These are phyloP conservation scores for Aurinia saxatilis DNA, from an alignment of 345 rosid genomes.

Conservation along the genomic window DNA sequence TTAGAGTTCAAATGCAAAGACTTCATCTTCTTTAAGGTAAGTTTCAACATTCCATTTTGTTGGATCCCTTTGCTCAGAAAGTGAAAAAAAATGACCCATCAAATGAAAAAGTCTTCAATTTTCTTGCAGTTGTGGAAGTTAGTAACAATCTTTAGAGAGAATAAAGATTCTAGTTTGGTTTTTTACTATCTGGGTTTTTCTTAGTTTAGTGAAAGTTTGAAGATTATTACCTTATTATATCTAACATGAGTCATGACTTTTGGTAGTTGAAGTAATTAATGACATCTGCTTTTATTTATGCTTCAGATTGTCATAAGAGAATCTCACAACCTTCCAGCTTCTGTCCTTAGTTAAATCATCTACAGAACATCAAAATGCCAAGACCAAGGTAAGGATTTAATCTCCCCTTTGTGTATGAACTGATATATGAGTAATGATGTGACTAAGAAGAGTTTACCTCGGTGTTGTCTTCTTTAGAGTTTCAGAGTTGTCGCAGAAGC, in stretches of 20 bases:
- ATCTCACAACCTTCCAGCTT: conserved; percentile 10
- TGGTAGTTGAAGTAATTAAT: conserved; percentile 11
- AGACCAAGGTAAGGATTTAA: conserved; percentile 56
- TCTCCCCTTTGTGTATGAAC: not conserved
- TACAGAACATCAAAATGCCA: conserved; percentile 41
- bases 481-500: conserved; percentile 72
- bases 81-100: too few species aligned
- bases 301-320: conserved; percentile 28
- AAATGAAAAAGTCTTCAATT: too few species aligned
- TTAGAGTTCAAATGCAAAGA: conserved; percentile 3
- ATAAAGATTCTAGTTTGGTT: too few species aligned
- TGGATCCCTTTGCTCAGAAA: not conserved
- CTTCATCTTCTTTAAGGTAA: conserved; percentile 7
- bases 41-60: not conserved
- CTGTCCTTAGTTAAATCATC: not conserved
- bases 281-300: not conserved
- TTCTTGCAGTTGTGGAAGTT: too few species aligned
- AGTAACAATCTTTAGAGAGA: too few species aligned
- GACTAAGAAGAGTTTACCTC: not conserved
- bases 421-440: not conserved
- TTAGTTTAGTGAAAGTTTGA: not conserved
- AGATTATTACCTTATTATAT: not conserved
- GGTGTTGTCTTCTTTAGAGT: conserved; percentile 21
- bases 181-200: not conserved
- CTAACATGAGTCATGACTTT: conserved; percentile 11